Conservation (phyloP, 345 rosid genomes). For the Raphanus sativus region DNA sequence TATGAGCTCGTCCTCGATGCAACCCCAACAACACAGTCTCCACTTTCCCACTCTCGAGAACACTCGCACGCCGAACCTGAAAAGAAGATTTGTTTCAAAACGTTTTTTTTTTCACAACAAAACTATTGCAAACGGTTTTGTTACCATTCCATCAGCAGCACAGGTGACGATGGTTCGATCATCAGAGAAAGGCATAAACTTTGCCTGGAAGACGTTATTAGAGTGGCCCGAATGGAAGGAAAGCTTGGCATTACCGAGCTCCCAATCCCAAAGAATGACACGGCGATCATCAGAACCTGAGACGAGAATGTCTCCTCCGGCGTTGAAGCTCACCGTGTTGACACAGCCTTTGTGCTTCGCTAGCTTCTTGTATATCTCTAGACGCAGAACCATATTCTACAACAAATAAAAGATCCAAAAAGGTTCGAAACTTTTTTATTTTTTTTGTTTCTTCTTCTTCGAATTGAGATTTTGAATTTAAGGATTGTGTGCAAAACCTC, state of each 20-base stretch:
- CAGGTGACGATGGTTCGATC: conserved; percentile 82
- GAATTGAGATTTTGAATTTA: not conserved
- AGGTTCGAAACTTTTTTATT: no score
- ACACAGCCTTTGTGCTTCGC: conserved; percentile 79
- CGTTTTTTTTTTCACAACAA: not conserved
- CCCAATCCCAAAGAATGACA: conserved; percentile 82
- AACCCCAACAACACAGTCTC: conserved; percentile 54
- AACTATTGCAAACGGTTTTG: not conserved
- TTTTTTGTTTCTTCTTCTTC: not conserved
- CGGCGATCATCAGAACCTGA: conserved; percentile 88
- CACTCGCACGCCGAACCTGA: conserved; percentile 78
- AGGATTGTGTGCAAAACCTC: conserved; percentile 50
- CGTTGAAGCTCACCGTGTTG: conserved; percentile 72
- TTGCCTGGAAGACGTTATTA: conserved; percentile 82
- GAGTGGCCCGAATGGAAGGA: conserved; percentile 69
- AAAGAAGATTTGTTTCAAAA: not conserved
- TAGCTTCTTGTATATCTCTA: conserved; percentile 60
- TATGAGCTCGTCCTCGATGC: conserved; percentile 75
- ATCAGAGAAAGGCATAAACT: conserved; percentile 75
- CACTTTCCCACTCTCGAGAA: conserved; percentile 64
- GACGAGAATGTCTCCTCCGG: conserved; percentile 55
- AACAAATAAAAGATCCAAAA: no score
- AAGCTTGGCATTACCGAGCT: conserved; percentile 58
- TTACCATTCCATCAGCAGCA: conserved; percentile 94
- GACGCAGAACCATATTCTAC: conserved; percentile 73